phyloP scores from a whole-genome alignment of 169 alveolate species.

The Eimeria maxima region DNA sequence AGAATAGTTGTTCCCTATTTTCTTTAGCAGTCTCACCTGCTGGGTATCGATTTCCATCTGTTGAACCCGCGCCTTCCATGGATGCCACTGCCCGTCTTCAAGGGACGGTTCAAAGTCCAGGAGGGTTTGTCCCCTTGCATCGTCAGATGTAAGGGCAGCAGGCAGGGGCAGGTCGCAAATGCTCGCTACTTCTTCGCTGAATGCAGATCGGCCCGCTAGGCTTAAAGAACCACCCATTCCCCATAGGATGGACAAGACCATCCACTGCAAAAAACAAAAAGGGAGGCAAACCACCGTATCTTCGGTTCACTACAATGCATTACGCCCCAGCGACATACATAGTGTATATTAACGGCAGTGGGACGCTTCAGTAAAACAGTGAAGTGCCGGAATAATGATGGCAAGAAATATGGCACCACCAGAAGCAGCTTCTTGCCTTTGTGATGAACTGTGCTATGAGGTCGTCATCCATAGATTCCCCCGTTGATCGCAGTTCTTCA shows the following conservation, averaged over 20 bases:
- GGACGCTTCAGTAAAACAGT: background rate
- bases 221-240: slow-evolving; percentile 96
- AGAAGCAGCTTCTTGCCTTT: slow-evolving; percentile 28
- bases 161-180: slow-evolving; percentile 86
- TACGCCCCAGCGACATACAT: background rate
- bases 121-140: slow-evolving; percentile 86
- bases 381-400: background rate
- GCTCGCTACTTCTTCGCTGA: slow-evolving; percentile 90
- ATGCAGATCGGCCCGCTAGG: slow-evolving; percentile 92
- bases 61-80: slow-evolving; percentile 97
- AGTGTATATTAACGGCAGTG: background rate
- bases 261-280: slow-evolving; percentile 88
- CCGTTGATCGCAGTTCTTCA: slow-evolving; percentile 56
- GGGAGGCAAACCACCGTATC: slow-evolving; percentile 82
- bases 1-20: background rate
- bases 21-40: slow-evolving; percentile 79
- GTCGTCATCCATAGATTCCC: slow-evolving; percentile 58
- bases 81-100: slow-evolving; percentile 96
- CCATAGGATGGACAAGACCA: slow-evolving; percentile 94
- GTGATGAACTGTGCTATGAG: slow-evolving; percentile 30
- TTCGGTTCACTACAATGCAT: background rate
- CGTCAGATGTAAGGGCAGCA: slow-evolving; percentile 29
- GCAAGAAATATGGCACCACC: background rate
- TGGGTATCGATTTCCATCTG: slow-evolving; percentile 91
- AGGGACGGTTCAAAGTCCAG: slow-evolving; percentile 96